Percentiles rank a stretch among this genome's conserved stretches.
These are phyloP conservation scores for Sugiyamaella grinbergsii DNA, from an alignment of 1,139 yeast genomes.

Conservation along the genomic window DNA sequence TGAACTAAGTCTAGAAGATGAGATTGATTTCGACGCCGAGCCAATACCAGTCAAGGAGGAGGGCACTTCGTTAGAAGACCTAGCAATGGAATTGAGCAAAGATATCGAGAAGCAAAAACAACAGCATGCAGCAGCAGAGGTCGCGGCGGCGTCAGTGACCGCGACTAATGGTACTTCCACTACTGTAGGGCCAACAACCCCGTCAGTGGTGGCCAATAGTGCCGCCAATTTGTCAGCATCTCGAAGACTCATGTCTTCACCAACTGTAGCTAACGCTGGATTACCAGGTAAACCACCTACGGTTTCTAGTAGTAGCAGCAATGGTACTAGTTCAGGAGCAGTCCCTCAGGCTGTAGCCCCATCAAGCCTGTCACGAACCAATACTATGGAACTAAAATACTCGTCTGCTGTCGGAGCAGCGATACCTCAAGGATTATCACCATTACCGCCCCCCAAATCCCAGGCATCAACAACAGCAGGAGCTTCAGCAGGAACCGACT, in stretches of 20 bases:
- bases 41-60: slow-evolving; percentile 39
- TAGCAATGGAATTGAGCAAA: slow-evolving; percentile 40
- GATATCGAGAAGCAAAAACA: slow-evolving; percentile 24
- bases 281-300: slow-evolving; percentile 6
- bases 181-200: slow-evolving; percentile 21
- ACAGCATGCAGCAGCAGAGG: slow-evolving; percentile 34
- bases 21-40: slow-evolving; percentile 54
- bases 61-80: slow-evolving; percentile 43
- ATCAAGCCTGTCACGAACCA: slow-evolving; percentile 71
- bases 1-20: slow-evolving; percentile 75
- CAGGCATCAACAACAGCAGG: slow-evolving; percentile 16
- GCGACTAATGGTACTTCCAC: slow-evolving; percentile 34
- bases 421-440: slow-evolving; percentile 37
- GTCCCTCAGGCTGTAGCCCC: slow-evolving; percentile 43
- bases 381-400: slow-evolving; percentile 67
- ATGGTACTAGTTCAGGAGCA: neutral
- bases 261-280: slow-evolving; percentile 8
- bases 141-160: slow-evolving; percentile 26
- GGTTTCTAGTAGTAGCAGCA: neutral
- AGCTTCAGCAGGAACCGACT: slow-evolving; percentile 12
- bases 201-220: slow-evolving; percentile 9
- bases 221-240: slow-evolving; percentile 18
- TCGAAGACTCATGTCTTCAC: slow-evolving; percentile 21
- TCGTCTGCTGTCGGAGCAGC: slow-evolving; percentile 65
- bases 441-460: slow-evolving; percentile 37